These are phyloP conservation scores for Venturia asperata DNA, from an alignment of 2,329 filamentous ascomycete species.

Conservation along the genomic window DNA sequence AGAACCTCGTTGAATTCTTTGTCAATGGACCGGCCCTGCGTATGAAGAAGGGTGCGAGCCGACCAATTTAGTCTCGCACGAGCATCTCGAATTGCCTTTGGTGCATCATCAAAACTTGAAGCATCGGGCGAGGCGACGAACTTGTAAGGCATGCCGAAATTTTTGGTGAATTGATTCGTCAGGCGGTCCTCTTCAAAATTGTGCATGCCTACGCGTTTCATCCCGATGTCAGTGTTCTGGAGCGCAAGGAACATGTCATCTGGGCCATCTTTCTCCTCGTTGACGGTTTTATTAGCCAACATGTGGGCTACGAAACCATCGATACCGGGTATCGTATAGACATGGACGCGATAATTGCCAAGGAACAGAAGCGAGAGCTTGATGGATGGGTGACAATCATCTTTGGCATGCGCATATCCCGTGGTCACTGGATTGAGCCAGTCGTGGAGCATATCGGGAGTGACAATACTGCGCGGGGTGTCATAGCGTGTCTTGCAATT, in stretches of 20 bases:
- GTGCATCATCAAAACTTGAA: conserved; percentile 24
- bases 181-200: conserved; percentile 38
- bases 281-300: conserved; percentile 48
- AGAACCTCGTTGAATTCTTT: conserved; percentile 57
- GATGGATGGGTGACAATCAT: conserved; percentile 29
- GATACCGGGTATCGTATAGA: conserved; percentile 43
- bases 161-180: conserved; percentile 48
- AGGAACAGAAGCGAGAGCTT: conserved; percentile 29
- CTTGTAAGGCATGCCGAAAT: conserved; percentile 60
- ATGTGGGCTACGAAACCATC: conserved; percentile 47
- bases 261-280: conserved; percentile 47
- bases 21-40: conserved; percentile 23
- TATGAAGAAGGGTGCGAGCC: conserved; percentile 36
- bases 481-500: conserved; percentile 46
- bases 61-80: conserved; percentile 52
- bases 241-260: conserved; percentile 53
- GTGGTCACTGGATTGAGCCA: conserved; percentile 31
- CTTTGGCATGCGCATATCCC: conserved; percentile 29
- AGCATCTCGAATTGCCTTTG: conserved; percentile 42
- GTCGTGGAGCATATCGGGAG: conserved; percentile 29
- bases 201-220: conserved; percentile 28
- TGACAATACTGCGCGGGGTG: conserved; percentile 29
- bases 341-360: conserved; percentile 38
- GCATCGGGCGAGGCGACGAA: conserved; percentile 50
- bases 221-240: conserved; percentile 35